Base-by-base conservation (phyloP, 345 rosid species). In the Citrus australasica region DNA sequence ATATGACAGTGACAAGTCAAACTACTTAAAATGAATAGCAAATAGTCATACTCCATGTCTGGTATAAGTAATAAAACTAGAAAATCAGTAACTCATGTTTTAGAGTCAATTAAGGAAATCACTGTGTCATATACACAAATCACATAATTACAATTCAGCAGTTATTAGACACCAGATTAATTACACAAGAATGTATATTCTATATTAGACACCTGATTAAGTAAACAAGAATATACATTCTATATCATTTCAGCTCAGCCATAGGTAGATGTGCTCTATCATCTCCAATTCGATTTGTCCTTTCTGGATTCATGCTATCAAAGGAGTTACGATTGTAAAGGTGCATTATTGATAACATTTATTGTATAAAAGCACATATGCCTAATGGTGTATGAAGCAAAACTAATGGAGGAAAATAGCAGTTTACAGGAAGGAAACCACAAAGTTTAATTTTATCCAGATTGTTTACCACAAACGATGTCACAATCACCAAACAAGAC, bases 401-500 rank as follows among this genome's bases (percentile, higher is more conserved):
- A 9, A 61, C 13, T 27, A 19, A 21, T 40, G 30, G 38, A 53
- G 22, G 27, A 62, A 60, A 25, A 74, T 5, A 21, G 38, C 62
- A 72, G 35, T 25, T 73, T 7, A 40, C 24, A 37, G 61, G 25
- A 28, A 51, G 14, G 48, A 46, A 69, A 46, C 30, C 59, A 46
- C 8, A 69, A 42, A 46, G 6, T 16, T 27, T 4, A 42, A 69
- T 5, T 16, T 46, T 27, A 69, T 69, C 59, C 22, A 10, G 76
- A 35, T 73, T 3, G 51, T 73, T 22, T 35, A 58, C 33, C 48
- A 33, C 21, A 21, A 61, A 3, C 9, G 27, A 10, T 25, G 40
- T 60, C 37, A 38, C 37, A 62, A 28, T 75, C 2, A 3, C 69
- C 56, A 75, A 62, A 74, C 37, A 70, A 63, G 78, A n/a, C n/a